Conservation (phyloP, 495 filamentous ascomycete species). For the Aspergillus funiculosus region DNA sequence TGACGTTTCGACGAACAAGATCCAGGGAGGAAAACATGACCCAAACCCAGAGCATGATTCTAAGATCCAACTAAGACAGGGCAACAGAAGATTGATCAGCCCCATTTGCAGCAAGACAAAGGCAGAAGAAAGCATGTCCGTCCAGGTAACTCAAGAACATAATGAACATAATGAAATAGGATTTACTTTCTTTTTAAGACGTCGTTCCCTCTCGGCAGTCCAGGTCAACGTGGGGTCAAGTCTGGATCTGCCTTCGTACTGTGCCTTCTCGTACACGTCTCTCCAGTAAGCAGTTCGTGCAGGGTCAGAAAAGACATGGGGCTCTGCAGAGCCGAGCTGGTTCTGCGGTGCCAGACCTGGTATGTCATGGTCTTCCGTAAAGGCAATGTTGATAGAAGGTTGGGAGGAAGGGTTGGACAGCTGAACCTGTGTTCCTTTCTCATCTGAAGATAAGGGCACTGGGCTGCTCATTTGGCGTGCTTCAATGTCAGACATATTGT, state of each 20-base stretch:
- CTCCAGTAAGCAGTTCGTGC: conserved; percentile 31
- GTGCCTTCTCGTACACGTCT: conserved; percentile 31
- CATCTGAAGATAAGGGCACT: neutral
- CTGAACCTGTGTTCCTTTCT: neutral
- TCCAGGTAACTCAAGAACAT: conserved; percentile 6
- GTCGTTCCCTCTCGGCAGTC: conserved; percentile 37
- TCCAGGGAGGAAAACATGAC: conserved; percentile 1
- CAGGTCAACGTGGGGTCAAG: conserved; percentile 44
- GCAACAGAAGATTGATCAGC: conserved; percentile 1
- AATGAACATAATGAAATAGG: conserved; percentile 27
- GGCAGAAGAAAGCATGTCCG: conserved; percentile 31
- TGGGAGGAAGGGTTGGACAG: neutral
- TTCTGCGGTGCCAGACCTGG: neutral
- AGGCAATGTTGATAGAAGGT: neutral
- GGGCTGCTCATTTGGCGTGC: neutral
- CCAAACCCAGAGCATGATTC: conserved; percentile 6
- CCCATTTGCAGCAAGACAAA: conserved; percentile 36
- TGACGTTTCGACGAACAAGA: neutral
- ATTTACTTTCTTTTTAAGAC: conserved; percentile 36
- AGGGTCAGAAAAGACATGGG: conserved; percentile 25
- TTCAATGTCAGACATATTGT: neutral
- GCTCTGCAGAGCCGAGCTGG: neutral
- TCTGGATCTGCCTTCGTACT: conserved; percentile 41
- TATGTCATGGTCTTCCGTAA: neutral
- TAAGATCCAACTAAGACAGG: neutral